phyloP scores from a whole-genome alignment of 768 basidiomycete species.

The Collybia mongolica region DNA sequence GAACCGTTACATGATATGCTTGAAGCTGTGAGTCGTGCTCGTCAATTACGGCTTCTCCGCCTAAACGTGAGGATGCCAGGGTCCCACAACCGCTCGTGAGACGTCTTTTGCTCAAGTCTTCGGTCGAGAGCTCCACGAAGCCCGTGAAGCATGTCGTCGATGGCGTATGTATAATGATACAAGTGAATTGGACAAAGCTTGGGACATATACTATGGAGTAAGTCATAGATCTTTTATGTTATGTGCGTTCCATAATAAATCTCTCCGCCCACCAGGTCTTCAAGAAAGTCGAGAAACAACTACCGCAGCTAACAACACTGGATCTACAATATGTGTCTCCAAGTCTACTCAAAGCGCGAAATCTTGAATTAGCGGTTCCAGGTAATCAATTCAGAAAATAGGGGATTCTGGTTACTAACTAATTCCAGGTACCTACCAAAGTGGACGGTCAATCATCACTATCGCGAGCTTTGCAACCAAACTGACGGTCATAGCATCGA shows the following conservation, averaged over 20 bases:
- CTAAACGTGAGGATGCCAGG: conserved; percentile 41
- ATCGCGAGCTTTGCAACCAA: conserved; percentile 88
- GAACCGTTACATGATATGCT: conserved; percentile 93
- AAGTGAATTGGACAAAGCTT: conserved; percentile 91
- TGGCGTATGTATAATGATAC: conserved; percentile 86
- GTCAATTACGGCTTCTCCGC: neutral
- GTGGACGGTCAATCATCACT: conserved; percentile 77
- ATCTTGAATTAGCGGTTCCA: conserved; percentile 94
- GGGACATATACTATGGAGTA: conserved; percentile 98
- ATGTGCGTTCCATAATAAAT: neutral
- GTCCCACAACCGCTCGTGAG: conserved; percentile 91
- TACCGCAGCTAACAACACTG: conserved; percentile 83
- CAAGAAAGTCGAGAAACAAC: conserved; percentile 92
- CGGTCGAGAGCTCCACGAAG: conserved; percentile 88
- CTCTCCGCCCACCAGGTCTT: conserved; percentile 62
- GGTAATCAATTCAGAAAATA: conserved; percentile 42
- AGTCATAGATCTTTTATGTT: conserved; percentile 18
- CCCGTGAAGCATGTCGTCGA: conserved; percentile 85
- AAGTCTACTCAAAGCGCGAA: conserved; percentile 80
- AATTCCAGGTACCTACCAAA: conserved; percentile 81
- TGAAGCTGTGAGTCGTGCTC: conserved; percentile 62
- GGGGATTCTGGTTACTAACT: neutral
- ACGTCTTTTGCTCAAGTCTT: conserved; percentile 94
- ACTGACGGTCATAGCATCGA: conserved; percentile 91
- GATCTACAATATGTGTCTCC: conserved; percentile 99